Conservation (phyloP, 768 basidiomycete genomes). For the Phylloporus sp. region DNA sequence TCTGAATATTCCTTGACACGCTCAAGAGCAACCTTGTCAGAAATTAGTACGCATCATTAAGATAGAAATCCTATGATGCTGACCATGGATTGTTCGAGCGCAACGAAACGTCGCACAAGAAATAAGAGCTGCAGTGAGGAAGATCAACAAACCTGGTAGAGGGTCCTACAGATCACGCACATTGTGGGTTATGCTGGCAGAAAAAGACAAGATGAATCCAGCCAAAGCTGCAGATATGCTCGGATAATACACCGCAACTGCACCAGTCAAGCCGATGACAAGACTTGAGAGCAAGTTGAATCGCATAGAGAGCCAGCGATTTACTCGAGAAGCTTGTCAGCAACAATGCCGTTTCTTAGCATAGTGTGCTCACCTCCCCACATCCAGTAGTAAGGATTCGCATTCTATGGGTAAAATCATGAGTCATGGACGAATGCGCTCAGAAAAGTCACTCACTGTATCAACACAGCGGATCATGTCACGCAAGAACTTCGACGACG, state of each 20-base stretch:
- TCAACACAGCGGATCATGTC: constrained; percentile 83
- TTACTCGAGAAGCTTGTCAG: constrained; percentile 46
- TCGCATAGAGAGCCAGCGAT: constrained; percentile 85
- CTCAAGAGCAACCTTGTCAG: constrained; percentile 69
- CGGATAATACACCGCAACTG: constrained; percentile 63
- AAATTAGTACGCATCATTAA: constrained; percentile 1
- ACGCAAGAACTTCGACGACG: constrained; percentile 78
- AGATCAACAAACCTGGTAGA: constrained; percentile 14
- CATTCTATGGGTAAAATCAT: constrained; percentile 34
- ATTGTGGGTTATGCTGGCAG: constrained; percentile 69
- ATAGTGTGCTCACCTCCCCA: constrained; percentile 60
- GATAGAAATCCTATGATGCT: neutral
- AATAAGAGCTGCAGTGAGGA: constrained; percentile 48
- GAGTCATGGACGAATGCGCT: neutral
- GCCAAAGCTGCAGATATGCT: constrained; percentile 76
- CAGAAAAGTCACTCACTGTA: constrained; percentile 47
- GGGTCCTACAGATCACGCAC: constrained; percentile 26
- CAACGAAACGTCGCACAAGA: constrained; percentile 78
- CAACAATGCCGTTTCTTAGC: neutral
- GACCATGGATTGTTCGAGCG: constrained; percentile 91
- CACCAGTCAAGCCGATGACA: constrained; percentile 69
- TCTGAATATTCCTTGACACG: constrained; percentile 92
- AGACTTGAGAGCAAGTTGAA: constrained; percentile 78
- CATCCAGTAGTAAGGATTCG: constrained; percentile 86
- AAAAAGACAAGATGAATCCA: constrained; percentile 85